A percentile compares a stretch with the other conserved stretches of the same genome.
Evolutionary conservation across 2,329 filamentous ascomycete genomes (phyloP).

Genomic region (Alternaria sp.): DNA sequence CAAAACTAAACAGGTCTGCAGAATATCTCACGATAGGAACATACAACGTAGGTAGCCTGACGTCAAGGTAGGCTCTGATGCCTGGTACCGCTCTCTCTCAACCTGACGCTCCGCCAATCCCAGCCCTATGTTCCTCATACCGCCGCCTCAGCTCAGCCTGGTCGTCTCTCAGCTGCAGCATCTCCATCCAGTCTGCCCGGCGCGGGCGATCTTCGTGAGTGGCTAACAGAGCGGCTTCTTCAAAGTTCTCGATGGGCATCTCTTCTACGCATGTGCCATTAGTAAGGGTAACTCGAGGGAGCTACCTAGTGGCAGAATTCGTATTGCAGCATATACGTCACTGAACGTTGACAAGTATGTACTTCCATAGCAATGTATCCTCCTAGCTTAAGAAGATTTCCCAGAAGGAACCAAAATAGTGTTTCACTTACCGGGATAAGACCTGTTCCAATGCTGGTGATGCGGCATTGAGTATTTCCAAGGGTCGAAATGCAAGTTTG

Average conservation of each 20-base stretch:
- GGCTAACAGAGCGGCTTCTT: background rate
- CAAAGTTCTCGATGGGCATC: background rate
- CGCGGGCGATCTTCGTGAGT: background rate
- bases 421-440: background rate
- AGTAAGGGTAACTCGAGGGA: background rate
- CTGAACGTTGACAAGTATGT: background rate
- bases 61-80: background rate
- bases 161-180: background rate
- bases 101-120: background rate
- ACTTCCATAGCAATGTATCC: background rate
- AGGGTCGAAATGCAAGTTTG: constrained; percentile 1
- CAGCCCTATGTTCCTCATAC: background rate
- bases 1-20: background rate
- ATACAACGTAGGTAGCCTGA: background rate
- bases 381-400: background rate
- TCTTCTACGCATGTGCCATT: background rate
- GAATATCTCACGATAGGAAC: background rate
- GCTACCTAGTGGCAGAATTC: background rate
- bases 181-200: background rate
- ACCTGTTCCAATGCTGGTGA: background rate
- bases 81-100: background rate
- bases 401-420: background rate
- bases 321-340: background rate
- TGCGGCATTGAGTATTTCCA: background rate
- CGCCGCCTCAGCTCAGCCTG: background rate